A percentile compares a stretch with the other conserved stretches of the same genome.
These are phyloP conservation scores for Groenewaldozyma tartarivorans DNA, from an alignment of 805 yeast genomes.

Conservation along the genomic window DNA sequence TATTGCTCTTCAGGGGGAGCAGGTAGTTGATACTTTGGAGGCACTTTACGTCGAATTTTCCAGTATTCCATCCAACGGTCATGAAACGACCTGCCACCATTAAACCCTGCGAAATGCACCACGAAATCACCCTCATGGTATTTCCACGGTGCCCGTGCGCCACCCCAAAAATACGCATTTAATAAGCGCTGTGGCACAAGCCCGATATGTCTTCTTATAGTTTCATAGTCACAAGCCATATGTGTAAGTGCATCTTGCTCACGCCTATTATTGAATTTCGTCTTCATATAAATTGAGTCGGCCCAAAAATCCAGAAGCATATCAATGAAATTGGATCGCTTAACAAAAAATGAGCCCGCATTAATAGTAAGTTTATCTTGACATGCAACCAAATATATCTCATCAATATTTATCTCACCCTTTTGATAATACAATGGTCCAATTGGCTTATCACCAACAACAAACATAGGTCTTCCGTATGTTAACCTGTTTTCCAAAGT, in stretches of 20 bases:
- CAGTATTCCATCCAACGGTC: too few species aligned
- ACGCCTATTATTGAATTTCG: conserved; percentile 12
- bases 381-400: conserved; percentile 21
- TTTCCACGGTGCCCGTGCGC: too few species aligned
- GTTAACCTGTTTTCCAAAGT: conserved; percentile 18
- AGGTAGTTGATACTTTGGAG: too few species aligned
- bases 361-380: conserved; percentile 24
- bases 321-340: conserved; percentile 16
- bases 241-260: conserved; percentile 22
- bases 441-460: conserved; percentile 8
- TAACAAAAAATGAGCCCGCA: conserved; percentile 26
- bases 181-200: conserved; percentile 24
- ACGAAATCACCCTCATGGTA: conserved; percentile 25
- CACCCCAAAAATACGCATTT: too few species aligned
- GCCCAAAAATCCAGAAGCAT: conserved; percentile 25
- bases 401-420: conserved; percentile 14
- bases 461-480: conserved; percentile 17
- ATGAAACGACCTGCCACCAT: too few species aligned
- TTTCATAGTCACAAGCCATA: conserved; percentile 13
- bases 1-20: too few species aligned
- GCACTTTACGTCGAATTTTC: too few species aligned
- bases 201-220: conserved; percentile 20
- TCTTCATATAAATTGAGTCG: conserved; percentile 15
- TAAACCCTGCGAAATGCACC: conserved; percentile 21
- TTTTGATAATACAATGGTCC: conserved; percentile 5